Evolutionary conservation across 352 stramenopile species (phyloP).

Genomic region (Pythium aquatile): DNA sequence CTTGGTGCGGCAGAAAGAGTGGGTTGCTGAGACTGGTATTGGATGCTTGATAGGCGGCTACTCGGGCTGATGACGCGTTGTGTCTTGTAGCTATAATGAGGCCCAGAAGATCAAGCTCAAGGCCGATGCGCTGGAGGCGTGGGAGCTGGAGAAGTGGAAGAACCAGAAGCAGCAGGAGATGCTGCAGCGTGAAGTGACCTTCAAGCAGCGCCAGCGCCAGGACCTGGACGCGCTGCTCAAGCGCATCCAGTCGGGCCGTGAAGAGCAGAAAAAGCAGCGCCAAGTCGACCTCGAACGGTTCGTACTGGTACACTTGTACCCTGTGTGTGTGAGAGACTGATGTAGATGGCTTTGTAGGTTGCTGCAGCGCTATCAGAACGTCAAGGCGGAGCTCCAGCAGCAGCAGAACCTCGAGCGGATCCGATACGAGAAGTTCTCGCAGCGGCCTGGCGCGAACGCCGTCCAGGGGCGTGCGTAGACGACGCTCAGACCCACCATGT

Average conservation of each 20-base stretch:
- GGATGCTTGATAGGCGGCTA: too few relatives aligned
- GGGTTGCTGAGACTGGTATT: slow-evolving; percentile 13
- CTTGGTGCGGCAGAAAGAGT: slow-evolving; percentile 89
- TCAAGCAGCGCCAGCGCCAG: slow-evolving; percentile 92
- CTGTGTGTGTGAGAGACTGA: too few relatives aligned
- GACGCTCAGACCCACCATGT: slow-evolving; percentile 21
- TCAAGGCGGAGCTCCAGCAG: slow-evolving; percentile 93
- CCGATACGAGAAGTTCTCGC: slow-evolving; percentile 73
- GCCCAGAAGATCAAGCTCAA: slow-evolving; percentile 97
- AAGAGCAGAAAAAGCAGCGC: slow-evolving; percentile 95
- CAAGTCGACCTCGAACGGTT: slow-evolving; percentile 92
- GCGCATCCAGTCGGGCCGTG: slow-evolving; percentile 91
- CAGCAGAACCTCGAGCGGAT: slow-evolving; percentile 94
- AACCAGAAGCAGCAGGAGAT: slow-evolving; percentile 95
- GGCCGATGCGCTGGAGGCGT: slow-evolving; percentile 92
- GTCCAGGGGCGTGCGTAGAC: slow-evolving; percentile 9
- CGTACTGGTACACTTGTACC: background rate
- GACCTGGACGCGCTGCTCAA: slow-evolving; percentile 94
- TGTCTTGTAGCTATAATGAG: slow-evolving; percentile 80
- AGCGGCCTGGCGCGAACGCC: slow-evolving; percentile 32
- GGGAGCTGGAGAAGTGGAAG: slow-evolving; percentile 94
- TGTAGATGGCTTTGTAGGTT: slow-evolving; percentile 35
- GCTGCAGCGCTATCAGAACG: slow-evolving; percentile 94
- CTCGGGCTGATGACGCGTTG: background rate
- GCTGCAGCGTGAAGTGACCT: slow-evolving; percentile 93